Conservation (phyloP, 768 basidiomycete genomes). For the Polyporus arcularius region DNA sequence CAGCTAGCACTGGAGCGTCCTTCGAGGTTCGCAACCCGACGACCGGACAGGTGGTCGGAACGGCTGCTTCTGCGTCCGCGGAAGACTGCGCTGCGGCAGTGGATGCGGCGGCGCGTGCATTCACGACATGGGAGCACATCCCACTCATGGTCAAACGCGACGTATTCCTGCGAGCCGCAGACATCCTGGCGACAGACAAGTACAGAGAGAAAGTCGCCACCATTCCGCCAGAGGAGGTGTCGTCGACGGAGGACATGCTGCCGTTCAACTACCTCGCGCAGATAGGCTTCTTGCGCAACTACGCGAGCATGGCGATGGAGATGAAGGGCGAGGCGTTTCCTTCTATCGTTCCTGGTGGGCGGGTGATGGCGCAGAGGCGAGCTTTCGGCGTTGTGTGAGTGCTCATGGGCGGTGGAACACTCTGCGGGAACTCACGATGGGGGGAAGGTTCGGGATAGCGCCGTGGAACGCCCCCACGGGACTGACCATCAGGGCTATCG, state of each 20-base stretch:
- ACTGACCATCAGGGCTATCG: conserved; percentile 47
- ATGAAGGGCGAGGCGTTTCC: conserved; percentile 47
- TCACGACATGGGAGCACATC: conserved; percentile 48
- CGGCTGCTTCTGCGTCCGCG: conserved; percentile 43
- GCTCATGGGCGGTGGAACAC: background rate
- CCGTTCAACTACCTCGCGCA: conserved; percentile 30
- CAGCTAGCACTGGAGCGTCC: conserved; percentile 37
- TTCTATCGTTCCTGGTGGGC: conserved; percentile 45
- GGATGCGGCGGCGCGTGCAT: conserved; percentile 46
- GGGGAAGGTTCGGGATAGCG: conserved; percentile 34
- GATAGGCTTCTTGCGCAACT: conserved; percentile 30
- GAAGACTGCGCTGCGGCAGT: conserved; percentile 38
- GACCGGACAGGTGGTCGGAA: conserved; percentile 44
- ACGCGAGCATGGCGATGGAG: conserved; percentile 37
- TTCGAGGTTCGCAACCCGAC: conserved; percentile 50
- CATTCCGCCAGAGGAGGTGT: conserved; percentile 41
- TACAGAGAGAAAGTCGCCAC: conserved; percentile 39
- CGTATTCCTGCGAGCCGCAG: conserved; percentile 51
- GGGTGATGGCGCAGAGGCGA: conserved; percentile 45
- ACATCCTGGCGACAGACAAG: conserved; percentile 43
- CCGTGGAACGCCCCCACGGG: conserved; percentile 58
- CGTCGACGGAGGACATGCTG: conserved; percentile 29
- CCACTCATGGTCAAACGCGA: conserved; percentile 39
- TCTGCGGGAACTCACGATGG: background rate
- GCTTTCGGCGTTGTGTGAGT: conserved; percentile 56